phyloP scores from a whole-genome alignment of 495 filamentous ascomycete species.

The Bryoglossum gracile region DNA sequence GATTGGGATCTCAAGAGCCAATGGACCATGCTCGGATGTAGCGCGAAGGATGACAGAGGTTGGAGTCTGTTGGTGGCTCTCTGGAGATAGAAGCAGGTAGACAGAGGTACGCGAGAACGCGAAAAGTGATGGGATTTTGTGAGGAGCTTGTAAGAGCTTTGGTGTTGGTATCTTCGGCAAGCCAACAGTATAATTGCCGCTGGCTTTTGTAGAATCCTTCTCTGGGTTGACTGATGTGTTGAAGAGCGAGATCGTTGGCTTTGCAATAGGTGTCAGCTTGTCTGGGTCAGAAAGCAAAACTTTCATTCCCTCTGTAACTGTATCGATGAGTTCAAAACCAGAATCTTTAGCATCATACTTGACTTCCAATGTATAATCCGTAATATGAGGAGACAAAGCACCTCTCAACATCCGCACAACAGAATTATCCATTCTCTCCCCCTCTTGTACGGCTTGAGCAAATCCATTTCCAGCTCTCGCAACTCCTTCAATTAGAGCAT shows the following conservation, averaged over 20 bases:
- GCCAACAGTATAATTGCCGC: no score
- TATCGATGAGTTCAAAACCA: constrained; percentile 52
- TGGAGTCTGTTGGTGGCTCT: constrained; percentile 36
- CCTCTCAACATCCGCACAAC: constrained; percentile 67
- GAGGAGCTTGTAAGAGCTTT: constrained; percentile 54
- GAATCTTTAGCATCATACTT: constrained; percentile 45
- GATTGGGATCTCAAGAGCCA: constrained; percentile 58
- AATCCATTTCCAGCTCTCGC: constrained; percentile 62
- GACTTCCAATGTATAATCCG: constrained; percentile 52
- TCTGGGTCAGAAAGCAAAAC: constrained; percentile 20
- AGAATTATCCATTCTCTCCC: constrained; percentile 55
- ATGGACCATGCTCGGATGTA: constrained; percentile 44
- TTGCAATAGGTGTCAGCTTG: constrained; percentile 3
- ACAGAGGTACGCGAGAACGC: constrained; percentile 55
- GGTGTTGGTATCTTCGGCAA: no score
- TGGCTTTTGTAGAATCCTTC: constrained; percentile 28
- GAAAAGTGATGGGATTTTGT: constrained; percentile 54
- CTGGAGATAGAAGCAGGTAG: constrained; percentile 53
- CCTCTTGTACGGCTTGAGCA: constrained; percentile 48
- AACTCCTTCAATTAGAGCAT: constrained; percentile 60
- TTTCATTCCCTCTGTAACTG: constrained; percentile 37
- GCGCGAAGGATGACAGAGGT: constrained; percentile 50
- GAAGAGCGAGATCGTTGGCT: constrained; percentile 51
- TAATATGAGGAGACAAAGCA: constrained; percentile 53
- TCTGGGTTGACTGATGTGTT: constrained; percentile 39